Percentiles rank a stretch among this genome's conserved stretches.
Evolutionary conservation across 1,284 basidiomycete genomes (phyloP).

Genomic region (Ganoderma leucocontextum): DNA sequence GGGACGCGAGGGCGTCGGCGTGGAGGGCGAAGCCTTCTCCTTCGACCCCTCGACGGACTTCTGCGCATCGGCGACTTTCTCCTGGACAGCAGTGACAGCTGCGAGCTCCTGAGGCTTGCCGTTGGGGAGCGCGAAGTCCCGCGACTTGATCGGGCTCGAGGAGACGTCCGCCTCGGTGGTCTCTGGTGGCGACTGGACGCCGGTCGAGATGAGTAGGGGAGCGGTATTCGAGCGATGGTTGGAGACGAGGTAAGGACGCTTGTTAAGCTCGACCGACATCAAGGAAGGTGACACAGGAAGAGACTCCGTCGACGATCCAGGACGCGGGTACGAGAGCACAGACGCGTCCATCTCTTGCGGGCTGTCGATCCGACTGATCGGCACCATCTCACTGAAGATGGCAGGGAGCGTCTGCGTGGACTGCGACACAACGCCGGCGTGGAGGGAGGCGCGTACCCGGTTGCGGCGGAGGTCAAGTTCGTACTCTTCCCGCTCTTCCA

Average conservation of each 20-base stretch:
- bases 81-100: constrained; percentile 25
- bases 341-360: constrained; percentile 58
- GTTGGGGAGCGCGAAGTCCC: constrained; percentile 32
- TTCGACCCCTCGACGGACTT: constrained; percentile 21
- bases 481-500: constrained; percentile 27
- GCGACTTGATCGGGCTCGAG: constrained; percentile 35
- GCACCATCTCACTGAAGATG: constrained; percentile 35
- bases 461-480: constrained; percentile 30
- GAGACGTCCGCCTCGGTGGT: constrained; percentile 10
- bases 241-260: constrained; percentile 30
- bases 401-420: constrained; percentile 48
- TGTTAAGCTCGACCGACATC: constrained; percentile 21
- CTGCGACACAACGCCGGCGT: constrained; percentile 35
- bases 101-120: constrained; percentile 25
- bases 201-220: constrained; percentile 23
- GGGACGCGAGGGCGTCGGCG: constrained; percentile 21
- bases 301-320: constrained; percentile 74
- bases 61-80: constrained; percentile 28
- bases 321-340: constrained; percentile 74
- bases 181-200: constrained; percentile 7
- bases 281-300: constrained; percentile 50
- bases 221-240: constrained; percentile 35
- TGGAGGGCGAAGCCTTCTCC: constrained; percentile 18
- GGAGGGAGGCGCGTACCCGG: constrained; percentile 35
- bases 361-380: constrained; percentile 33